Base-by-base conservation (phyloP, 1,284 basidiomycete species). In the Apiotrichum domesticum region DNA sequence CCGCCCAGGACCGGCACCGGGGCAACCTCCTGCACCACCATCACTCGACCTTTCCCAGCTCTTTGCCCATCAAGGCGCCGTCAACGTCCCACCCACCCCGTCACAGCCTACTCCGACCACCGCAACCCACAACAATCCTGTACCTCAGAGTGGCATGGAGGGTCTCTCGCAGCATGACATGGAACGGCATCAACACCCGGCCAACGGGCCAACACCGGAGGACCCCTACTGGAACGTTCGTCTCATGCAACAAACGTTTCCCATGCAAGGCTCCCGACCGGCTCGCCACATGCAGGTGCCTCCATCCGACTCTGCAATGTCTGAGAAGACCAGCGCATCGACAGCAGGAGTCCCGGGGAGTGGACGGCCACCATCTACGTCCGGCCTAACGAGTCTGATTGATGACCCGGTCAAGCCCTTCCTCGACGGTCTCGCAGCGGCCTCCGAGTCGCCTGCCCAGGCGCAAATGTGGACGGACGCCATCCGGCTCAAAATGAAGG, bases 381-480 rank as follows among this genome's bases (percentile, higher is more conserved):
- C 21, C 21, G 21, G 21, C 21, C 21, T 21, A 21, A 21, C 21
- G 21, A 21, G 21, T 21, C 34, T n/a, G 7, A 39, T n/a, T 10
- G 56, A 59, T 6, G 62, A 63, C 46, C 56, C 58, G 32, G 52
- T 63, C 7, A 34, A 37, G 39, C 58, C 58, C 1, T 63, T 63
- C 54, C 52, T 63, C 15, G 58, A 59, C 15, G 62, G 58, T 1
- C 52, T 63, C n/a, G 54, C 58, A 1, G 44, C 54, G 29, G 56
- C 62, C 3, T 46, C 54, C 3, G 66, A 68, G 29, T 64, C 69
- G 54, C 65, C 71, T 1, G 49, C 55, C 1, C 51, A 64, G 35
- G 63, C 65, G 39, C 63, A 62, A 0, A 58, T 73, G 44, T 75
- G 71, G 71, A 72, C 71, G 1, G 69, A 75, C 51, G 55, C 72